phyloP scores from a whole-genome alignment of 495 filamentous ascomycete species.

The Delitschia confertaspora region DNA sequence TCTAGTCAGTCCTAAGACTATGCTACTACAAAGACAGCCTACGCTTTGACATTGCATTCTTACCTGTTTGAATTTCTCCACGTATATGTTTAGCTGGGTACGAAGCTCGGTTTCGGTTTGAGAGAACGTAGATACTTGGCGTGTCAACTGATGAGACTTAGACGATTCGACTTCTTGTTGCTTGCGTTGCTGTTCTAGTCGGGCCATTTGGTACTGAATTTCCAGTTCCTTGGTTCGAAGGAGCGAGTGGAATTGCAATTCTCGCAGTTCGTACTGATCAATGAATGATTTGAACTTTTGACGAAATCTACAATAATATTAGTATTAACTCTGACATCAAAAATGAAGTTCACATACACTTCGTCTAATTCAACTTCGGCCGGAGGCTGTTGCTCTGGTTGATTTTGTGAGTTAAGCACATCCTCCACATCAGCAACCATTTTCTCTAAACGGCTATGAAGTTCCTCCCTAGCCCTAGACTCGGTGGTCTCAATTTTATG shows the following conservation, averaged over 20 bases:
- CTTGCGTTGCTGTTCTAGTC: constrained; percentile 82
- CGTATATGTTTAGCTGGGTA: constrained; percentile 95
- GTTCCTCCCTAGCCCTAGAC: constrained; percentile 66
- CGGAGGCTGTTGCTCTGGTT: constrained; percentile 25
- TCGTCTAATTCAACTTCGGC: constrained; percentile 78
- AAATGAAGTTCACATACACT: too few species aligned
- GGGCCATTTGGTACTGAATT: constrained; percentile 78
- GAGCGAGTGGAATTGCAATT: constrained; percentile 80
- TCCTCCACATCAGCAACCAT: constrained; percentile 73
- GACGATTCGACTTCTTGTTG: constrained; percentile 68
- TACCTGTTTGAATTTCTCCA: constrained; percentile 99
- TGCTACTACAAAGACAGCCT: constrained; percentile 1
- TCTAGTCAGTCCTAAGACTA: constrained; percentile 29
- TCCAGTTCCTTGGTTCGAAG: constrained; percentile 94
- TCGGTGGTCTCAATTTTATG: constrained; percentile 77
- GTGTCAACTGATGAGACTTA: constrained; percentile 72
- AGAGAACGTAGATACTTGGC: constrained; percentile 90
- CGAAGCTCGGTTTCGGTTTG: constrained; percentile 90
- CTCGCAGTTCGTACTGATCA: constrained; percentile 91
- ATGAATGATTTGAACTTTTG: constrained; percentile 85
- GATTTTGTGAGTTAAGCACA: constrained; percentile 56
- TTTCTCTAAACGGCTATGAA: constrained; percentile 71
- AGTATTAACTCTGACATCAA: neutral
- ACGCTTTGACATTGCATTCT: constrained; percentile 24
- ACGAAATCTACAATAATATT: constrained; percentile 53